Base-by-base conservation (phyloP, 108 stramenopile genomes). In the Mediolabrus comicus region DNA sequence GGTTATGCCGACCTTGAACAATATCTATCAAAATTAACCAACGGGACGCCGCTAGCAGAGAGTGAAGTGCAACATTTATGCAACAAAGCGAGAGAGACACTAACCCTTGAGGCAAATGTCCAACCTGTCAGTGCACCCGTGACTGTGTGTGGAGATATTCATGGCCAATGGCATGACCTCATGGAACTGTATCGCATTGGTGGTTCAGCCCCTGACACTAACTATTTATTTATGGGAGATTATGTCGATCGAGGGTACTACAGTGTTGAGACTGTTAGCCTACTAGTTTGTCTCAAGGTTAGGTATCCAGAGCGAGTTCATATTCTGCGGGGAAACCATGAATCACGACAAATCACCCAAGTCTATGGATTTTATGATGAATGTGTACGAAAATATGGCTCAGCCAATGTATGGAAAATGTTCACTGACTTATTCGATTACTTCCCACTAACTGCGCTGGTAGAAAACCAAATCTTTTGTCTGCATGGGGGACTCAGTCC, bases 331-430 rank as follows among this genome's bases (percentile, higher is more conserved):
- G 98, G 95, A 12, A 96, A 96, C 71, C 94, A 96, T 65, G 95
- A 96, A 79, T 86, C 85, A 28, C 80, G 94, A 16, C 96, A 98
- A 83, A 94, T 97, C 65, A 98, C 97, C 10, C 95, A 97, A 81
- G 95, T 98, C 31, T 99, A 99, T 75, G 98, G 98, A 16, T 99
- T 99, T 77, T 98, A 98, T 73, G 98, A 98, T 61, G 98, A 99
- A 84, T 98, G 98, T 76, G 89, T 98, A 9, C 83, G 98, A 65
- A 99, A 99, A 77, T 99, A 99, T 66, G 98, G 98, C 17, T 86
- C 80, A 59, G 97, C 95, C 19, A 98, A 95, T 59, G 97, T 99
- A 30, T 99, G 98, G 98, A 97, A 98, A 69, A 78, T 95, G 53
- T 99, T 97, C 71, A 98, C 97, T 8, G 97, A 97, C 81, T 65